phyloP scores from a whole-genome alignment of 2,329 filamentous ascomycete species.

The Eutypella sp. region DNA sequence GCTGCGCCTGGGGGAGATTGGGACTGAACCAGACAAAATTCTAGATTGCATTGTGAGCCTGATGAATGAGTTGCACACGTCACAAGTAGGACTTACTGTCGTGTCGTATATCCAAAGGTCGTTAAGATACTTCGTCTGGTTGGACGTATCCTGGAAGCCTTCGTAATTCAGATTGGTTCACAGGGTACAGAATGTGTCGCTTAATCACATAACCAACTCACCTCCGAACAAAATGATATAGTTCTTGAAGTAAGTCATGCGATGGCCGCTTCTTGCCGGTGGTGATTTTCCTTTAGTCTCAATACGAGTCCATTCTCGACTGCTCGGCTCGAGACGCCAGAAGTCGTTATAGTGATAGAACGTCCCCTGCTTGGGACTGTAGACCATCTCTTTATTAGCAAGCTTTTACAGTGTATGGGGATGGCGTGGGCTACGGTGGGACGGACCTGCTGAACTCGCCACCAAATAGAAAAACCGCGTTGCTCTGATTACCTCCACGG shows the following conservation, averaged over 20 bases:
- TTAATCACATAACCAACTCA: slow-evolving; percentile 9
- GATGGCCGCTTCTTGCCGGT: slow-evolving; percentile 81
- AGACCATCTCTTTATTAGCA: slow-evolving; percentile 4
- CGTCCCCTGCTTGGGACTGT: slow-evolving; percentile 81
- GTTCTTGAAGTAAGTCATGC: slow-evolving; percentile 96
- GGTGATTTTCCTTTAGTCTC: slow-evolving; percentile 76
- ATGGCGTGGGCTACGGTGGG: neutral
- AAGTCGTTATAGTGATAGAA: slow-evolving; percentile 99
- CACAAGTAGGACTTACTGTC: slow-evolving; percentile 18
- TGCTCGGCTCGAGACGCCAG: slow-evolving; percentile 81
- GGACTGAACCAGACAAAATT: slow-evolving; percentile 83
- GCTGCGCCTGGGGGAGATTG: slow-evolving; percentile 66
- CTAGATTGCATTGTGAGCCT: slow-evolving; percentile 29
- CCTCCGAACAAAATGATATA: slow-evolving; percentile 91
- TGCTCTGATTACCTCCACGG: slow-evolving; percentile 73
- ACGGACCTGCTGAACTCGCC: slow-evolving; percentile 79
- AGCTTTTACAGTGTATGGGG: neutral
- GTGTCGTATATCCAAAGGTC: slow-evolving; percentile 98
- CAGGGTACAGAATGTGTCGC: neutral
- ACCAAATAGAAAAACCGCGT: slow-evolving; percentile 85
- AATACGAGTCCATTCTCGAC: slow-evolving; percentile 85
- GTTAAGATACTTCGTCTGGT: slow-evolving; percentile 87
- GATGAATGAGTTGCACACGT: neutral
- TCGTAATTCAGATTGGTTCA: slow-evolving; percentile 7
- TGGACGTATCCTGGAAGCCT: slow-evolving; percentile 91